Percentiles rank a stretch among this genome's conserved stretches.
Conservation (phyloP, 805 yeast genomes). For the Cyberlindnera euphorbiiphila region DNA sequence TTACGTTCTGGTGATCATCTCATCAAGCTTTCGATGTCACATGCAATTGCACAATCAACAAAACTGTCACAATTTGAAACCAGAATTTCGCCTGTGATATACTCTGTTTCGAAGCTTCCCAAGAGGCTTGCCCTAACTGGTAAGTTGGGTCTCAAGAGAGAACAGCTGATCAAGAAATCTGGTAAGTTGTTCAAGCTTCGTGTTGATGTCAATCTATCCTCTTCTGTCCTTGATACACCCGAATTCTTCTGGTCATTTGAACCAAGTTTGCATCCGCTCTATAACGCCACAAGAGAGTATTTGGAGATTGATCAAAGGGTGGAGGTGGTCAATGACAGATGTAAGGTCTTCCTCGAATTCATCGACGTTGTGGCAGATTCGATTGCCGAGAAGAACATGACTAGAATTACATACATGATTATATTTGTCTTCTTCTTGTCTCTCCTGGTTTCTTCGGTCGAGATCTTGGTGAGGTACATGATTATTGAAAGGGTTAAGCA, state of each 20-base stretch:
- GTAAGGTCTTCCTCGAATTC: conserved; percentile 90
- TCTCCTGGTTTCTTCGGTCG: conserved; percentile 70
- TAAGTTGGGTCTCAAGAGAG: conserved; percentile 74
- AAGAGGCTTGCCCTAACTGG: conserved; percentile 89
- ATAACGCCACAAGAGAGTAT: conserved; percentile 85
- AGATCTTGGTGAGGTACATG: conserved; percentile 57
- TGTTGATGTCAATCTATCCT: conserved; percentile 88
- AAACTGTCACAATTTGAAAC: conserved; percentile 89
- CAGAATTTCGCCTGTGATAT: conserved; percentile 78
- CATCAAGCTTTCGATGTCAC: conserved; percentile 88
- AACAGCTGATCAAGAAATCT: conserved; percentile 80
- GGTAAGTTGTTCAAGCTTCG: conserved; percentile 87
- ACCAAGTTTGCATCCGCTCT: conserved; percentile 91
- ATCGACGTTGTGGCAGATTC: conserved; percentile 92
- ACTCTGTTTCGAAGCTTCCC: conserved; percentile 85
- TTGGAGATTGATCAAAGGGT: conserved; percentile 94
- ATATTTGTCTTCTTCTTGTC: conserved; percentile 77
- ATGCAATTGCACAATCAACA: conserved; percentile 95
- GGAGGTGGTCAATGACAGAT: conserved; percentile 87
- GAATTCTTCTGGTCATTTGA: conserved; percentile 95
- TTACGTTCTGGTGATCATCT: conserved; percentile 87
- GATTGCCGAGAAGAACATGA: conserved; percentile 89
- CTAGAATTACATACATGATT: conserved; percentile 86
- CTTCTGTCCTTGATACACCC: conserved; percentile 91
- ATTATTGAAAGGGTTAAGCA: conserved; percentile 33